phyloP scores from a whole-genome alignment of 345 rosid genomes.

The Pistacia atlantica region DNA sequence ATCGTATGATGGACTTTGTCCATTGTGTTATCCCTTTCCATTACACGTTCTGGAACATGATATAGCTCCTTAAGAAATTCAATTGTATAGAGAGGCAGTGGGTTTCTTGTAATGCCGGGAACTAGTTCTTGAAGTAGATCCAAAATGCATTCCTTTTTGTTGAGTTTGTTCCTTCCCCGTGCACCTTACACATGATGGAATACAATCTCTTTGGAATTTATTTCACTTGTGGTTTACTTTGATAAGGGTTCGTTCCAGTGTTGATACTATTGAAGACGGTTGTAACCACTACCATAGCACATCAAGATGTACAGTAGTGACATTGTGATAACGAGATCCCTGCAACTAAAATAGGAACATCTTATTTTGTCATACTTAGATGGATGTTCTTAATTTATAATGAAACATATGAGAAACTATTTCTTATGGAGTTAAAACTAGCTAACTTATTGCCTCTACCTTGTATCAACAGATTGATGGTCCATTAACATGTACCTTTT shows the following conservation, averaged over 20 bases:
- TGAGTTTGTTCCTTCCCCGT: neutral
- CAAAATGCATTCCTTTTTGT: neutral
- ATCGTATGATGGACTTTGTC: neutral
- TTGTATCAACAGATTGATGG: neutral
- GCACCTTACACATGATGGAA: neutral
- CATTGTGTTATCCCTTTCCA: neutral
- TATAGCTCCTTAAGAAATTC: neutral
- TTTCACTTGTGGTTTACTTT: neutral
- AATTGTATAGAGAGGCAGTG: too few relatives aligned
- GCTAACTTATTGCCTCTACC: slow-evolving; percentile 1
- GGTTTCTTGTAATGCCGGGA: neutral
- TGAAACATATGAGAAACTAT: neutral
- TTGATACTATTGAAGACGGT: neutral
- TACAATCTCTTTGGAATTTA: neutral
- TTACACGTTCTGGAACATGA: neutral
- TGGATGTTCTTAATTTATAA: neutral
- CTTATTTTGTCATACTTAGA: neutral
- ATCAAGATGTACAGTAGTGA: neutral
- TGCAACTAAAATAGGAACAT: neutral
- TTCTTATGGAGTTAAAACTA: neutral
- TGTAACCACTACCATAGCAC: neutral
- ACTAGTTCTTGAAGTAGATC: neutral
- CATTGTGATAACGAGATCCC: neutral
- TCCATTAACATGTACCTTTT: neutral
- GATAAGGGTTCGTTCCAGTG: neutral